phyloP scores from a whole-genome alignment of 148 eudicot genomes.

The Vaccinium darrowii region DNA sequence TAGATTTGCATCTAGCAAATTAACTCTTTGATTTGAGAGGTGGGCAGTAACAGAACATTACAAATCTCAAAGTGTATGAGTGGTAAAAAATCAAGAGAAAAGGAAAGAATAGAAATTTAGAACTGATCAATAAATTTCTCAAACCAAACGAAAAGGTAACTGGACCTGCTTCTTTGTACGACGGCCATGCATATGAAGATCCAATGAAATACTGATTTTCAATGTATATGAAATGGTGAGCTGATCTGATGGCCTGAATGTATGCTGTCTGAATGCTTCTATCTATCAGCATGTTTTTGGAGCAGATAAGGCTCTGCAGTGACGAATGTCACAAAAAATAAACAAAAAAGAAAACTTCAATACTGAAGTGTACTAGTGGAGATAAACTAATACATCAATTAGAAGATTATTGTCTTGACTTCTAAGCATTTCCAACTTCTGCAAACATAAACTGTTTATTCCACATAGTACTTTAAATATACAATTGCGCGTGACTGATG shows the following conservation, averaged over 20 bases:
- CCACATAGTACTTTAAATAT: background rate
- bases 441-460: background rate
- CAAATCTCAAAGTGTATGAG: background rate
- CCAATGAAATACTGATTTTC: conserved; percentile 97
- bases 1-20: background rate
- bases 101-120: background rate
- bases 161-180: conserved; percentile 86
- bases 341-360: background rate
- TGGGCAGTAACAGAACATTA: background rate
- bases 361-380: background rate
- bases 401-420: background rate
- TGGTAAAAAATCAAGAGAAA: background rate
- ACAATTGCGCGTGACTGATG: background rate
- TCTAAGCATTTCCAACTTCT: conserved; percentile 10
- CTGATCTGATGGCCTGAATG: conserved; percentile 97
- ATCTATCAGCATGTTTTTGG: conserved; percentile 82
- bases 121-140: background rate
- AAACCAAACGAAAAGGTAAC: background rate
- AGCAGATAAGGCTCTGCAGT: conserved; percentile 72
- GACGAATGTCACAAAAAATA: conserved; percentile 15
- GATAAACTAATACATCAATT: background rate
- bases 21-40: background rate
- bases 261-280: conserved; percentile 94
- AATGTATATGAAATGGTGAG: conserved; percentile 85
- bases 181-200: conserved; percentile 95